Base-by-base conservation (phyloP, 805 yeast species). In the Pichia deserticola region DNA sequence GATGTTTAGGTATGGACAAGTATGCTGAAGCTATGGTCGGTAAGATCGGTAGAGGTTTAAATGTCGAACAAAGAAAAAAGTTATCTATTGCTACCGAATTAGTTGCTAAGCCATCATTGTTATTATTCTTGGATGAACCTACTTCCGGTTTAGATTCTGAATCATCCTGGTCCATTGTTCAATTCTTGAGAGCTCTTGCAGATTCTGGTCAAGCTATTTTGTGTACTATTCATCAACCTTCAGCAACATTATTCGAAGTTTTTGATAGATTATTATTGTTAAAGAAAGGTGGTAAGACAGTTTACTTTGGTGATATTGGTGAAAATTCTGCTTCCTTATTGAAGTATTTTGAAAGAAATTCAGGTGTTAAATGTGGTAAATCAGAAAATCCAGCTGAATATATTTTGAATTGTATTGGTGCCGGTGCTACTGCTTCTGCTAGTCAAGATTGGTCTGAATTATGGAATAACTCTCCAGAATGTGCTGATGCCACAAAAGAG, bases 321-420 rank as follows among this genome's bases (percentile, higher is more conserved):
- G 61, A 68, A 37, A 68, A 72, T 56, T 76, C 76, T 40, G 48
- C 56, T 11, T 63, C 69, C 3, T 60, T 77, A 61, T 67, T 76
- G 34, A 60, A 70, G 45, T 77, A 76, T 58, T 77, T 77, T 54
- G 80, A 76, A 60, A 60, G 59, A 13, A 58, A 75, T 51, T 79
- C 95, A 40, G 92, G 90, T 42, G 77, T 81, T 48, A 72, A 75
- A 47, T 86, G 93, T 71, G 74, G 70, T 37, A 65, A 65, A 11
- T 66, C 70, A 36, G 89, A 81, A 51, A 84, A 84, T 55, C 89
- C 89, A 36, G 90, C 89, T 37, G 90, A 84, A 66, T 84, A 82
- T 70, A 79, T 84, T 65, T 69, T 84, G 57, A 81, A 82, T 53
- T 81, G 79, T 52, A 83, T 86, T 64, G 95, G 93, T 54, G 93